A percentile compares a stretch with the other conserved stretches of the same genome.
Conservation (phyloP, 345 rosid genomes). For the Erysimum cheiranthoides region DNA sequence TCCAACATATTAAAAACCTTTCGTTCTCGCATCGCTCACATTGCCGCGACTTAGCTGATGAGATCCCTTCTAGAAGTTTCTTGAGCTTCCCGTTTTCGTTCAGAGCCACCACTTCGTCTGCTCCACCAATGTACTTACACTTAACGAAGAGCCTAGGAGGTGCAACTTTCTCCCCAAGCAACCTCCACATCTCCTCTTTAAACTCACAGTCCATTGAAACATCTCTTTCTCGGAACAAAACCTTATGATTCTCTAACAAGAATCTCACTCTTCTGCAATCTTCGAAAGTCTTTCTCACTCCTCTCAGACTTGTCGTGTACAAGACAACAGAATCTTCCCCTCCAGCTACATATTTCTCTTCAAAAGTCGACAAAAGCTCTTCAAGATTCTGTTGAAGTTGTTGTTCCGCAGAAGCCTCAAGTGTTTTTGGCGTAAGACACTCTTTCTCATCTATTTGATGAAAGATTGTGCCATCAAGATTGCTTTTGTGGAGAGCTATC, state of each 20-base stretch:
- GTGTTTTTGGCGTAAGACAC: constrained; percentile 5
- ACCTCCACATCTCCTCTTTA: constrained; percentile 69
- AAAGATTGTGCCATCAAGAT: constrained; percentile 28
- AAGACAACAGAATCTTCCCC: constrained; percentile 63
- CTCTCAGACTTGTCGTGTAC: constrained; percentile 71
- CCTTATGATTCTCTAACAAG: constrained; percentile 58
- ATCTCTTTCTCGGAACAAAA: constrained; percentile 63
- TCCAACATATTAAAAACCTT: constrained; percentile 64
- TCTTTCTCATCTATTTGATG: constrained; percentile 12
- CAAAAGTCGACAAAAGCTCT: constrained; percentile 23
- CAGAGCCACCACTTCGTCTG: constrained; percentile 65
- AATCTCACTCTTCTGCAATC: constrained; percentile 60
- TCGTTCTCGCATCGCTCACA: constrained; percentile 58
- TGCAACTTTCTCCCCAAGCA: constrained; percentile 54
- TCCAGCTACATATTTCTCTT: constrained; percentile 60
- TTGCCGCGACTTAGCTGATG: constrained; percentile 28
- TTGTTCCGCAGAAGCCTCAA: constrained; percentile 1
- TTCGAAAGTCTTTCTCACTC: constrained; percentile 76
- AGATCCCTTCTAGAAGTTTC: constrained; percentile 64
- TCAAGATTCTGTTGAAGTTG: constrained; percentile 40
- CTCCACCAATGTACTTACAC: constrained; percentile 75
- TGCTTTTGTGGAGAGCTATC: constrained; percentile 11
- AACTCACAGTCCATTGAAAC: constrained; percentile 70
- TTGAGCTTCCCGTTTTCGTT: constrained; percentile 75
- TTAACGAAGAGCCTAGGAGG: constrained; percentile 74